Evolutionary conservation across 1,139 yeast genomes (phyloP).

Genomic region (Lodderomyces pseudojiufengensis): DNA sequence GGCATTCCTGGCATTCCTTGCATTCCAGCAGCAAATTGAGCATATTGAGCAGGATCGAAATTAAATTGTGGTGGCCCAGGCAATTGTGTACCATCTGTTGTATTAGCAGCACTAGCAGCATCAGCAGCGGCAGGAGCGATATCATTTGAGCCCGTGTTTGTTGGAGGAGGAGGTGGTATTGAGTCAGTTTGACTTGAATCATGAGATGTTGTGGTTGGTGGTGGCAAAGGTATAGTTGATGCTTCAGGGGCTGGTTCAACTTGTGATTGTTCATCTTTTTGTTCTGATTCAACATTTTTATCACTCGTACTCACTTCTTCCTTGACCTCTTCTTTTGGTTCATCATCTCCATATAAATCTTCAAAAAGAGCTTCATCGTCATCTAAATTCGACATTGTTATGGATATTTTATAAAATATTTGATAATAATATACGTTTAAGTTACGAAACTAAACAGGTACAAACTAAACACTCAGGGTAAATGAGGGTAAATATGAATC

Average conservation of each 20-base stretch:
- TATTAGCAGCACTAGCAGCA: conserved; percentile 1
- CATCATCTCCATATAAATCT: conserved; percentile 54
- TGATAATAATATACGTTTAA: conserved; percentile 1
- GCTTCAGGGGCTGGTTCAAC: conserved; percentile 6
- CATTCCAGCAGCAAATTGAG: conserved; percentile 15
- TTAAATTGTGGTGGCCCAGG: conserved; percentile 7
- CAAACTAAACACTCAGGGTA: conserved; percentile 5
- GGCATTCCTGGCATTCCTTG: conserved; percentile 13
- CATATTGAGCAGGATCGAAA: conserved; percentile 13
- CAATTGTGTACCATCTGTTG: not conserved
- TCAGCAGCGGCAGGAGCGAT: conserved; percentile 5
- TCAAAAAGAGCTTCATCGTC: conserved; percentile 87
- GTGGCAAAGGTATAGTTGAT: not conserved
- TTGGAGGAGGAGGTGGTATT: conserved; percentile 6
- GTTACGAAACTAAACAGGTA: conserved; percentile 1
- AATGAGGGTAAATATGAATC: not conserved
- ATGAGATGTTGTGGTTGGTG: conserved; percentile 7
- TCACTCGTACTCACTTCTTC: conserved; percentile 5
- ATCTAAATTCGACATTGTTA: conserved; percentile 57
- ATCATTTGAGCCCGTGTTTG: conserved; percentile 1
- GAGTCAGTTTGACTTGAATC: conserved; percentile 2
- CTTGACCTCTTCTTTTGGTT: conserved; percentile 12
- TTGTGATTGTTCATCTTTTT: not conserved
- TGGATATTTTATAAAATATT: no score
- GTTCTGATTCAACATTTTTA: conserved; percentile 4